Base-by-base conservation (phyloP, 257 asterid species). In the Solanum piurae region DNA sequence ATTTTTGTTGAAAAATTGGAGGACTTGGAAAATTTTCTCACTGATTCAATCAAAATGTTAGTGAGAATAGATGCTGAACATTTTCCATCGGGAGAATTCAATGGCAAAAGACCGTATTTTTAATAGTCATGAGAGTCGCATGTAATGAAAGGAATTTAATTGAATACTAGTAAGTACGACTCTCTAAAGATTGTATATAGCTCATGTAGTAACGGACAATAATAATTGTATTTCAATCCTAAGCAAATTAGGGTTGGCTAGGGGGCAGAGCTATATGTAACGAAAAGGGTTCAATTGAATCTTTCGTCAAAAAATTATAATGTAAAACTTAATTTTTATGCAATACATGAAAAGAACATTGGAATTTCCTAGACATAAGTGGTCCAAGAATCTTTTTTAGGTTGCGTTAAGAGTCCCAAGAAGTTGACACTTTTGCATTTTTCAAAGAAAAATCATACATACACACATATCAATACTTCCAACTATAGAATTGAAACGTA, bases 1-100 rank as follows among this genome's bases (percentile, higher is more conserved):
- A 60, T 9, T 23, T 4, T 9, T 4, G 6, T 23, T 60, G 6
- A 60, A 60, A 21, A 0, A 9, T 60, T 60, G 1, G 0, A 23
- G 5, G 9, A 8, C 13, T 60, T 18, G 10, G 4, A 52, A 52
- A 2, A 0, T 6, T 52, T 18, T 55, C 10, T 6, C 1, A 18
- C 10, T 6, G 10, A 18, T 55, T 55, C n/a, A 55, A 18, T 52
- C 0, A 52, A 18, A 18, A 52, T 52, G 0, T 52, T 2, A 52
- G 0, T 55, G 4, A 18, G 2, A 52, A 18, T 18, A 52, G 9
- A 0, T 0, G 23, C 0, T 52, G 4, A 52, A 16, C 0, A 52
- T 16, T 16, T 52, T 16, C 1, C 1, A 0, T 4, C 5, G 37
- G 37, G 1, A 37, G 7, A 37, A 3, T 44, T 12, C 13, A 44